These are phyloP conservation scores for Rhizopogon sp. DNA, from an alignment of 768 basidiomycete genomes.

Conservation along the genomic window DNA sequence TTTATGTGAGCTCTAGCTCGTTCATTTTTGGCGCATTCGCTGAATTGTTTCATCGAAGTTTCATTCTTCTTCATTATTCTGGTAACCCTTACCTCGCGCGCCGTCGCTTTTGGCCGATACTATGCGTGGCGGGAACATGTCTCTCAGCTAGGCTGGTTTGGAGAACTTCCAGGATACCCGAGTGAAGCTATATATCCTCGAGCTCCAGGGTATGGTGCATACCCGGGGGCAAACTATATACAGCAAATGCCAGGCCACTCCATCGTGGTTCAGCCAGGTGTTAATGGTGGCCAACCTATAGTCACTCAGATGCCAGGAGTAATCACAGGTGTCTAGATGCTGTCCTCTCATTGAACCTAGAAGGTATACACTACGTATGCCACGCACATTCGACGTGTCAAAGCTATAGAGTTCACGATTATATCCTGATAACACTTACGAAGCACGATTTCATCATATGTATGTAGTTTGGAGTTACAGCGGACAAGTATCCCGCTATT, in stretches of 20 bases:
- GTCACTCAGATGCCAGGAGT: constrained; percentile 53
- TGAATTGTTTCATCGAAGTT: constrained; percentile 24
- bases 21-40: neutral
- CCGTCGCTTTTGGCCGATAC: constrained; percentile 28
- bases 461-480: neutral
- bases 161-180: constrained; percentile 59
- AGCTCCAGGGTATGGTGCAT: constrained; percentile 22
- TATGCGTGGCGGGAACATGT: constrained; percentile 32
- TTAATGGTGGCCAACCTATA: constrained; percentile 54
- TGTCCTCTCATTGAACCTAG: neutral
- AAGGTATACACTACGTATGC: neutral
- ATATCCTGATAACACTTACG: neutral
- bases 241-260: constrained; percentile 56
- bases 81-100: constrained; percentile 44
- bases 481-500: neutral
- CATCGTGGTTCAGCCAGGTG: constrained; percentile 62
- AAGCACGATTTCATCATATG: too few relatives aligned
- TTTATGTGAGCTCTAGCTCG: constrained; percentile 31
- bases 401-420: neutral
- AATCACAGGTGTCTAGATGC: constrained; percentile 13
- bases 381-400: neutral
- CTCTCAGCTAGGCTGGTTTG: constrained; percentile 72
- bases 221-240: constrained; percentile 32
- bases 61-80: constrained; percentile 50
- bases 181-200: constrained; percentile 20